These are phyloP conservation scores for Candida schatavii DNA, from an alignment of 805 yeast species.

Conservation along the genomic window DNA sequence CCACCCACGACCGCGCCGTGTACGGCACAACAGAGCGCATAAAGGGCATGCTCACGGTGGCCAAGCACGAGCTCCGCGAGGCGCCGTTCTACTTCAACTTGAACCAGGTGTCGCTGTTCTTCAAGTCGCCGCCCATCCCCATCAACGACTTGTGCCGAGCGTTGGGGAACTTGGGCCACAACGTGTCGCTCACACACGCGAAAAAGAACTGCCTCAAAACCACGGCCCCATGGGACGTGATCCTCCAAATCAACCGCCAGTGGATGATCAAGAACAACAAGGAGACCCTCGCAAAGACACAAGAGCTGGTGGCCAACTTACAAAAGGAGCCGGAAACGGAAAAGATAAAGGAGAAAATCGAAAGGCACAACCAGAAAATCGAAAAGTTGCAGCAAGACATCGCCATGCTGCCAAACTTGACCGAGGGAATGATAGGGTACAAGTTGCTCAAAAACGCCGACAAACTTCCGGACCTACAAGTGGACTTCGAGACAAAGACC, in stretches of 20 bases:
- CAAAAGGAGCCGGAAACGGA: conserved; percentile 11
- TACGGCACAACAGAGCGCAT: conserved; percentile 84
- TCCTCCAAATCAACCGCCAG: conserved; percentile 69
- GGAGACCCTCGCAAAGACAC: conserved; percentile 20
- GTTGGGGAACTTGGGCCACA: conserved; percentile 76
- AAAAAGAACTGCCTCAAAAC: conserved; percentile 84
- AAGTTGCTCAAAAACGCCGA: conserved; percentile 42
- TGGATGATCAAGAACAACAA: conserved; percentile 45
- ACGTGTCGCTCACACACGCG: conserved; percentile 87
- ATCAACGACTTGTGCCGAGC: conserved; percentile 72
- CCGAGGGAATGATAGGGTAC: conserved; percentile 45
- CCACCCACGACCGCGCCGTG: conserved; percentile 46
- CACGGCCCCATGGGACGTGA: conserved; percentile 77
- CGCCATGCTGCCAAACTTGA: conserved; percentile 43
- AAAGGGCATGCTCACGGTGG: conserved; percentile 89
- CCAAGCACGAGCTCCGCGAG: conserved; percentile 57
- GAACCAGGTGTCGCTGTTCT: conserved; percentile 66
- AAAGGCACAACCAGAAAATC: conserved; percentile 12
- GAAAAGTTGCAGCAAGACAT: conserved; percentile 24
- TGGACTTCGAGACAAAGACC: conserved; percentile 61
- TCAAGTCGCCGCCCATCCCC: conserved; percentile 84
- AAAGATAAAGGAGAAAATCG: conserved; percentile 10
- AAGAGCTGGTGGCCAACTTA: conserved; percentile 7
- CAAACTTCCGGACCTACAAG: conserved; percentile 24
- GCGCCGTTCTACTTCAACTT: conserved; percentile 81